Base-by-base conservation (phyloP, 1,284 basidiomycete genomes). In the Laetiporus sulphureus region DNA sequence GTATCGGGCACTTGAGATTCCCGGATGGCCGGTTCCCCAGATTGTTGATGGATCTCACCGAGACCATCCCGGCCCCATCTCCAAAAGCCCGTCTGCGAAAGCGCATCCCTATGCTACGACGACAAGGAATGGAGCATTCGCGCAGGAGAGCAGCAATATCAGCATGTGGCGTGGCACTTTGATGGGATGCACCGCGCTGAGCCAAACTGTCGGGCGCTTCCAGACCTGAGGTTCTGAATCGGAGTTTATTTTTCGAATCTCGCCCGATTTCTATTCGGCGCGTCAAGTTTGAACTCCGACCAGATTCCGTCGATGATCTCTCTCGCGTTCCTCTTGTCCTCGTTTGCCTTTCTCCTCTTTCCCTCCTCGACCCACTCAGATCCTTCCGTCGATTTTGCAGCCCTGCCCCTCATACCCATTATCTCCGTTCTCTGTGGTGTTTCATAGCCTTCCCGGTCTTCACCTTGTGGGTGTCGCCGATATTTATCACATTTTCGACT, bases 1-100 rank as follows among this genome's bases (percentile, higher is more conserved):
- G 7, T 44, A 58, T 58, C 56, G 56, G 56, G 56, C 51, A 49
- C 39, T 41, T 48, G 47, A 57, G 56, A 56, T 58, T 54, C 54
- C 56, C 54, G 54, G 54, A 36, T 43, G 25, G 40, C 49, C 56
- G 56, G 56, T 56, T 56, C 54, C 53, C 42, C 25, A 58, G 56
- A 58, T 58, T 57, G 47, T 38, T 58, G 54, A 58, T 58, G 56
- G 54, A 58, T 58, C 56, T 58, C 48, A 40, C 33, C 38, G n/a
- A 30, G 20, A 35, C 34, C n/a, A 13, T 7, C 13, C 8, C 25
- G 25, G 8, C 25, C 24, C 13, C 12, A 31, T 25, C 29, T 21
- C 38, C 20, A 4, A 21, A 20, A 29, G 21, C 31, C 18, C 2
- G 29, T 29, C 24, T 6, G 12, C 13, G 30, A 18, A 25, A 31